A percentile compares a stretch with the other conserved stretches of the same genome.
phyloP scores from a whole-genome alignment of 139 green algal species.

The Chlamydomonas urium region DNA sequence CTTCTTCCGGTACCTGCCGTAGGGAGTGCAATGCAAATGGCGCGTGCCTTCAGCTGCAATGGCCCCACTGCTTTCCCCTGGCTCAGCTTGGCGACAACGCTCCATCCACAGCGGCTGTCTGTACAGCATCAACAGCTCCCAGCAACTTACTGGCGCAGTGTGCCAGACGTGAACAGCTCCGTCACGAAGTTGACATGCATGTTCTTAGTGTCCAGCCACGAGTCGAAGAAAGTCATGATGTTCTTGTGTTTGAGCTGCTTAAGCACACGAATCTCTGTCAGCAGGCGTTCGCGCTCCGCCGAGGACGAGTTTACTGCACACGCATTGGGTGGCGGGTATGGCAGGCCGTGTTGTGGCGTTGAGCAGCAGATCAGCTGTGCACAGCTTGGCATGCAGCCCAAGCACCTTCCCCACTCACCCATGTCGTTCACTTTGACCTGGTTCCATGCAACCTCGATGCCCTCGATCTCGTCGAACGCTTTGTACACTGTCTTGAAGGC shows the following conservation, averaged over 20 bases:
- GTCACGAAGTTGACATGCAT: slow-evolving; percentile 98
- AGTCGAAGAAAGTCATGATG: slow-evolving; percentile 97
- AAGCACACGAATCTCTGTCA: slow-evolving; percentile 93
- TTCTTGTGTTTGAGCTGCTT: slow-evolving; percentile 95
- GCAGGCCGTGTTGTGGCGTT: too few species aligned
- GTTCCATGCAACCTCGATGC: slow-evolving; percentile 97
- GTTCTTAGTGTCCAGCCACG: slow-evolving; percentile 88
- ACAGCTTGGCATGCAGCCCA: too few species aligned
- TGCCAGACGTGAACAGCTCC: slow-evolving; percentile 96
- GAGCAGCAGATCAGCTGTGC: too few species aligned
- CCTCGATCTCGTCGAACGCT: slow-evolving; percentile 92
- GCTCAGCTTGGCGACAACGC: too few species aligned
- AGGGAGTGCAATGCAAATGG: too few species aligned
- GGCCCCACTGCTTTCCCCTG: too few species aligned
- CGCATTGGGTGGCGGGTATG: too few species aligned
- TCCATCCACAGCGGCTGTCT: too few species aligned
- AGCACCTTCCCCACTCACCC: too few species aligned
- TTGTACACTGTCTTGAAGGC: slow-evolving; percentile 99
- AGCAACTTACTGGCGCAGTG: slow-evolving; percentile 92
- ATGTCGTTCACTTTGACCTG: slow-evolving; percentile 66
- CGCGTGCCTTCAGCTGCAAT: too few species aligned
- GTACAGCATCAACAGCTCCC: too few species aligned
- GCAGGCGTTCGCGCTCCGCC: slow-evolving; percentile 81
- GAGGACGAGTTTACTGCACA: too few species aligned
- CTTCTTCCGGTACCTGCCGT: slow-evolving; percentile 88